Percentiles rank a stretch among this genome's conserved stretches.
Conservation (phyloP, 495 filamentous ascomycete genomes). For the Annulohypoxylon nitens region DNA sequence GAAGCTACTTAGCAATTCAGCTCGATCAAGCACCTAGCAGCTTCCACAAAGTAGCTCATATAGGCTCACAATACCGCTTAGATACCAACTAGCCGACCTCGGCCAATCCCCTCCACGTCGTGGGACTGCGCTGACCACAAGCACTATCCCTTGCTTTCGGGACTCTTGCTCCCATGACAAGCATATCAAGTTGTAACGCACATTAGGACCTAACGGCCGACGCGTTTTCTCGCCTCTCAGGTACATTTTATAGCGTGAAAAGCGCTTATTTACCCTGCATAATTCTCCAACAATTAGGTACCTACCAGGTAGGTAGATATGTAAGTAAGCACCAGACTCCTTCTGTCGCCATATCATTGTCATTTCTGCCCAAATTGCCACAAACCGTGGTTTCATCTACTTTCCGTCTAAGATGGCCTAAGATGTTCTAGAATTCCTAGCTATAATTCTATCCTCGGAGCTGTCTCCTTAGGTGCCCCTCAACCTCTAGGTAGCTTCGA, state of each 20-base stretch:
- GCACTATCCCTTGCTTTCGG: not conserved
- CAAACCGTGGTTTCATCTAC: not conserved
- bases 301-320: not conserved
- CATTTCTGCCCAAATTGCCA: not conserved
- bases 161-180: constrained; percentile 26
- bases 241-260: constrained; percentile 1
- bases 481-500: not conserved
- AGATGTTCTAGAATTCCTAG: not conserved
- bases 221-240: not conserved
- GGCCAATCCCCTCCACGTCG: not conserved
- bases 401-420: not conserved
- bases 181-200: constrained; percentile 2
- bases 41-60: constrained; percentile 4
- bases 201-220: not conserved
- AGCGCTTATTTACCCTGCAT: not conserved
- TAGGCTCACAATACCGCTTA: constrained; percentile 2
- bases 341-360: not conserved
- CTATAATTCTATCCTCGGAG: not conserved
- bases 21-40: too few relatives aligned
- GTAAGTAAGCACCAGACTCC: not conserved
- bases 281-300: constrained; percentile 3
- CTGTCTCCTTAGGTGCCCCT: too few relatives aligned
- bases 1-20: not conserved
- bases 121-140: not conserved
- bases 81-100: constrained; percentile 8